A percentile compares a stretch with the other conserved stretches of the same genome.
These are phyloP conservation scores for Babjeviella inositovora DNA, from an alignment of 805 yeast species.

Conservation along the genomic window DNA sequence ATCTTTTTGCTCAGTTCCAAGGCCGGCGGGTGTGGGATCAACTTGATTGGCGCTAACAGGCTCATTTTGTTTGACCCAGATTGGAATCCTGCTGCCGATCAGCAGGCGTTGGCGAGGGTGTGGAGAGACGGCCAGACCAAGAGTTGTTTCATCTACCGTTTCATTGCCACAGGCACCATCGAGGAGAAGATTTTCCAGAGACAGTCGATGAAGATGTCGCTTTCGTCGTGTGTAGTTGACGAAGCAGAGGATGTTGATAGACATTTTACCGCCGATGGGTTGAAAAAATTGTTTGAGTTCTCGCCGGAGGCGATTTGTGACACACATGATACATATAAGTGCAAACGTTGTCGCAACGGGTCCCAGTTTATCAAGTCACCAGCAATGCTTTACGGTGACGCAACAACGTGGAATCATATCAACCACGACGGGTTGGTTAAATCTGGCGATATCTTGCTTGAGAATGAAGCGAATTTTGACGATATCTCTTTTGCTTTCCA, in stretches of 20 bases:
- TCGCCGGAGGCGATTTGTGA: slow-evolving; percentile 60
- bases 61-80: slow-evolving; percentile 78
- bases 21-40: slow-evolving; percentile 98
- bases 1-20: slow-evolving; percentile 82
- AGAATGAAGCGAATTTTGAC: slow-evolving; percentile 52
- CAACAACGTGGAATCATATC: slow-evolving; percentile 94
- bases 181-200: slow-evolving; percentile 95
- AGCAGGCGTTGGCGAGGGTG: slow-evolving; percentile 92
- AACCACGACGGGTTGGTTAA: slow-evolving; percentile 39
- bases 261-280: slow-evolving; percentile 68
- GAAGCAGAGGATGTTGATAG: slow-evolving; percentile 93
- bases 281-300: slow-evolving; percentile 61
- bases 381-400: slow-evolving; percentile 93
- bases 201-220: slow-evolving; percentile 84
- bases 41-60: slow-evolving; percentile 91
- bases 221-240: slow-evolving; percentile 93
- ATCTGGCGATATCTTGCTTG: slow-evolving; percentile 65
- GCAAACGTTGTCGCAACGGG: slow-evolving; percentile 62
- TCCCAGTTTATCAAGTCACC: slow-evolving; percentile 50
- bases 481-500: slow-evolving; percentile 84
- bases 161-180: slow-evolving; percentile 87
- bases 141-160: slow-evolving; percentile 88
- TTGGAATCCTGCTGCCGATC: slow-evolving; percentile 98
- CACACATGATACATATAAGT: slow-evolving; percentile 84
- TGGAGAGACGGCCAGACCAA: slow-evolving; percentile 99